Conservation (phyloP, 257 asterid species). For the Solanum tarapatanum region DNA sequence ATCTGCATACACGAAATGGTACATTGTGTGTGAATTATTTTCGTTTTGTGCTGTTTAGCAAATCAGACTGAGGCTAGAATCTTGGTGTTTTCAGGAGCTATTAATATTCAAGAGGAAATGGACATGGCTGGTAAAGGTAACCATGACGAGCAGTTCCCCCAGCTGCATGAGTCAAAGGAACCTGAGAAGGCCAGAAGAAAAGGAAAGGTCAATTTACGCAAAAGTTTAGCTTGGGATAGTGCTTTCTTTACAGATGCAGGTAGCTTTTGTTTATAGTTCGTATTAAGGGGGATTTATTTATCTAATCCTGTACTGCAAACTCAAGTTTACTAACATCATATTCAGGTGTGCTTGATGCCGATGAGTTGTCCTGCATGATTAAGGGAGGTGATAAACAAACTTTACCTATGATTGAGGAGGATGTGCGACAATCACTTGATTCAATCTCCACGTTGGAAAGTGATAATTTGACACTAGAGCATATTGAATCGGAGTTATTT, state of each 20-base stretch:
- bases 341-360: constrained; percentile 78
- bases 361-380: constrained; percentile 70
- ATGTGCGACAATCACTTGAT: constrained; percentile 54
- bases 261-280: constrained; percentile 8
- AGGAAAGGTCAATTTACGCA: constrained; percentile 71
- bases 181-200: constrained; percentile 30
- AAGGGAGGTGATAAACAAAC: constrained; percentile 27
- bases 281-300: background rate
- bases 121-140: constrained; percentile 7
- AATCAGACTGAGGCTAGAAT: constrained; percentile 3
- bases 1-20: background rate
- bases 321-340: constrained; percentile 1
- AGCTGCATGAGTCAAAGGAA: constrained; percentile 45
- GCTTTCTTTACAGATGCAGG: constrained; percentile 96
- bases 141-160: constrained; percentile 26
- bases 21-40: background rate
- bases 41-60: constrained; percentile 19
- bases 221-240: constrained; percentile 95
- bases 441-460: constrained; percentile 68
- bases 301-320: background rate
- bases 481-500: constrained; percentile 71
- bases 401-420: constrained; percentile 74
- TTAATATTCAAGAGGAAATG: constrained; percentile 18
- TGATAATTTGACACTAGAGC: constrained; percentile 58
- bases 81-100: constrained; percentile 10